Evolutionary conservation across 2,329 filamentous ascomycete genomes (phyloP), one percentile per base, ranked within the genome.

Genomic region (Cercospora citrullina): DNA sequence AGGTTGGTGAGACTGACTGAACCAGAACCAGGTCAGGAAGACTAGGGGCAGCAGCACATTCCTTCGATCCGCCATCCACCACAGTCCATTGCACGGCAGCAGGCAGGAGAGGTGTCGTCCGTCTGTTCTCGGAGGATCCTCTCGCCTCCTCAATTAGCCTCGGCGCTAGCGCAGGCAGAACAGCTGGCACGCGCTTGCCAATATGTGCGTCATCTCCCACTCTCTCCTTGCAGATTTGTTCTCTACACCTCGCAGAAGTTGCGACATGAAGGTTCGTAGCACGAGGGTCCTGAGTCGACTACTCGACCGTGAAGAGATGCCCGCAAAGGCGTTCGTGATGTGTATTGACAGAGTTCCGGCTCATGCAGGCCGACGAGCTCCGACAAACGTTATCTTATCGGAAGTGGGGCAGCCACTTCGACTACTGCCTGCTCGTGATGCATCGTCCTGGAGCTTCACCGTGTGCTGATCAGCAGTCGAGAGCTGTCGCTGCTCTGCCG

Each of bases 21-120:
- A 78, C 69, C 86, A 81, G 65, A 87, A 80, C 78, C 86, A 86
- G 68, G 85, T 79, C 39, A 86, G 77, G 73, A 87, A 75, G 72
- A 87, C 71, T 67, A 87, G 76, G 64, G 85, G 75, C 59, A 77
- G 78, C 70, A 87, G 77, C 70, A 78, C 73, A 79, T 81, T 74
- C 77, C 84, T 77, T 76, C 83, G 80, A 73, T 78, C 77, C 71
- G 77, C 77, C 77, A 78, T 78, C 53, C 75, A 77, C 55, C 75
- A 77, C 74, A 33, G 33, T 67, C 68, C 68, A 69, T 69, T 21
- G 65, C 64, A 33, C 48, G 21, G 21, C 51, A 18, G 60, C 60
- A 42, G 31, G 14, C 53, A 62, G 63, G 59, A 33, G 68, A 53
- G 58, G 62, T 55, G 45, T 42, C 26, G 60, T 67, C 31, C 14